A percentile compares a stretch with the other conserved stretches of the same genome.
Evolutionary conservation across 2,329 filamentous ascomycete species (phyloP).

Genomic region (Microsporum ferrugineum): DNA sequence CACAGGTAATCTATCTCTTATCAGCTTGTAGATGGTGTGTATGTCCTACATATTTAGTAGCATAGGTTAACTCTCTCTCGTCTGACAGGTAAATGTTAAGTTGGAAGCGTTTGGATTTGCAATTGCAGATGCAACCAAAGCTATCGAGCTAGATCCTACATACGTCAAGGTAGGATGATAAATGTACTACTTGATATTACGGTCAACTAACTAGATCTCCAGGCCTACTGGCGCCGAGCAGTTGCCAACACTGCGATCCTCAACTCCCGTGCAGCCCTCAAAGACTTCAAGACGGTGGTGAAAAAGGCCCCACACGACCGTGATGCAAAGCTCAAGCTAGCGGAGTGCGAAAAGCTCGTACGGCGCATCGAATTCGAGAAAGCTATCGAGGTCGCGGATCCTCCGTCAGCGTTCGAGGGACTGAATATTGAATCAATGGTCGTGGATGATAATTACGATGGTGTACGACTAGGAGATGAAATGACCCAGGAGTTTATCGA

Average conservation of each 20-base stretch:
- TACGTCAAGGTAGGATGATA: slow-evolving; percentile 67
- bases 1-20: slow-evolving; percentile 54
- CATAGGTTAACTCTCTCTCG: not conserved
- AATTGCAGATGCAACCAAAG: slow-evolving; percentile 78
- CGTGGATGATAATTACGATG: slow-evolving; percentile 77
- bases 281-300: slow-evolving; percentile 85
- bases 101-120: slow-evolving; percentile 91
- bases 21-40: not conserved
- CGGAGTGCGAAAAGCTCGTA: slow-evolving; percentile 90
- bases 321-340: slow-evolving; percentile 78
- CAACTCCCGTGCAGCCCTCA: slow-evolving; percentile 72
- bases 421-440: slow-evolving; percentile 76
- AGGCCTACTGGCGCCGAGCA: slow-evolving; percentile 92
- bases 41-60: not conserved
- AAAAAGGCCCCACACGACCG: slow-evolving; percentile 79
- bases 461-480: slow-evolving; percentile 57
- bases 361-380: slow-evolving; percentile 86
- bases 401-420: slow-evolving; percentile 82
- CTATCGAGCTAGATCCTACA: slow-evolving; percentile 74
- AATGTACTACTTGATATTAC: not conserved
- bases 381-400: slow-evolving; percentile 86
- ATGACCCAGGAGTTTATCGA: slow-evolving; percentile 97
- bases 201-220: slow-evolving; percentile 1
- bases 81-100: slow-evolving; percentile 73
- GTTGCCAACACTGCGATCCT: slow-evolving; percentile 86